Conservation (phyloP, 257 asterid species). For the Marsdenia floribunda region DNA sequence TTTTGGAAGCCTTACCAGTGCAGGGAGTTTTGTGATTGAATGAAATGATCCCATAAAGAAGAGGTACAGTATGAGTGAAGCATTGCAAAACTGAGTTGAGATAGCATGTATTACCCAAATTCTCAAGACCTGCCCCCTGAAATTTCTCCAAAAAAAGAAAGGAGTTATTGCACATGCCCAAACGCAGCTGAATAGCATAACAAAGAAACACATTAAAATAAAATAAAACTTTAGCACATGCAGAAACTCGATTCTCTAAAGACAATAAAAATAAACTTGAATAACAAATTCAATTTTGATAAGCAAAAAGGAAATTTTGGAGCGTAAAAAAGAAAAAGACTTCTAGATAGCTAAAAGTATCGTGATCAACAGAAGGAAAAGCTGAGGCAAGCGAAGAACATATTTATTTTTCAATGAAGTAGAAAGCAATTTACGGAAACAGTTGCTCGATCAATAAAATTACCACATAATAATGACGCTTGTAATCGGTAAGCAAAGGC, state of each 20-base stretch:
- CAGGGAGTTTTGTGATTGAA: conserved; percentile 28
- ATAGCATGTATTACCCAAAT: conserved; percentile 91
- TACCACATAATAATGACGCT: conserved; percentile 22
- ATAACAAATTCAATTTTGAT: not conserved
- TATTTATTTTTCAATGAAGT: not conserved
- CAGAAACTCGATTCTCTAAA: not conserved
- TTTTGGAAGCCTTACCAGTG: conserved; percentile 32
- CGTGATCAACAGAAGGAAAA: no score
- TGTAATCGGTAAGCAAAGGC: conserved; percentile 9
- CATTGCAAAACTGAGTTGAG: conserved; percentile 82
- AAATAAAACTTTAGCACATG: not conserved
- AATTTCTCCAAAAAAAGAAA: conserved; percentile 4
- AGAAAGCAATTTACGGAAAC: not conserved
- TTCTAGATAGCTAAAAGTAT: not conserved
- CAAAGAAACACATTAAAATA: not conserved
- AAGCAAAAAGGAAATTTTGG: not conserved
- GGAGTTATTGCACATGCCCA: not conserved
- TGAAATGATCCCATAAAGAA: conserved; percentile 47
- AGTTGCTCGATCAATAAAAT: not conserved
- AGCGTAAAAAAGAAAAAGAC: no score
- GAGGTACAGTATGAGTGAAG: conserved; percentile 73
- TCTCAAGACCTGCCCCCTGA: conserved; percentile 85
- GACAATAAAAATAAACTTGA: not conserved
- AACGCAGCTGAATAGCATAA: not conserved
- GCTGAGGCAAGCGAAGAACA: no score